Conservation (phyloP, 306 rosid genomes). For the Quercus ilex region DNA sequence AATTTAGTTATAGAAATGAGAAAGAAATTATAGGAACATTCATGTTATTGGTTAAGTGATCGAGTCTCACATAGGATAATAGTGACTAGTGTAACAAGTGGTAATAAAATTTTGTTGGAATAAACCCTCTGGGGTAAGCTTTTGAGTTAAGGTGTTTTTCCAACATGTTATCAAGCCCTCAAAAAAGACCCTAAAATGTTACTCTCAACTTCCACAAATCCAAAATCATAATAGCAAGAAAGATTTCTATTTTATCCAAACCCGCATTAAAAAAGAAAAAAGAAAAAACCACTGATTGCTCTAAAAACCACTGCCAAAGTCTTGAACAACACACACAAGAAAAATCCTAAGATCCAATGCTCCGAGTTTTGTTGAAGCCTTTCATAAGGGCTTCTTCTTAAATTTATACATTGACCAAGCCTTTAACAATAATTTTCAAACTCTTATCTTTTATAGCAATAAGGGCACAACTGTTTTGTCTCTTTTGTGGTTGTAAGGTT, state of each 20-base stretch:
- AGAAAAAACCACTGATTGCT: too few relatives aligned
- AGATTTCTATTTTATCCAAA: too few relatives aligned
- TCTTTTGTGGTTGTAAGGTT: not conserved
- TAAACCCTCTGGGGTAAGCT: not conserved
- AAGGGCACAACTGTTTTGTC: not conserved
- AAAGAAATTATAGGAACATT: not conserved
- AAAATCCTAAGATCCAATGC: too few relatives aligned
- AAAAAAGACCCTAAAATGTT: too few relatives aligned
- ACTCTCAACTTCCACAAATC: not conserved
- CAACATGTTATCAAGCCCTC: not conserved
- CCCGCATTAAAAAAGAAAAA: too few relatives aligned
- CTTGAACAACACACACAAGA: not conserved
- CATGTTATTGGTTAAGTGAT: not conserved
- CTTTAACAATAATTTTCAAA: not conserved
- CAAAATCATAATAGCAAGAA: not conserved
- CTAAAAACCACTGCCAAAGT: too few relatives aligned
- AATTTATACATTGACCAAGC: not conserved
- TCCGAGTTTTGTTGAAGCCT: not conserved
- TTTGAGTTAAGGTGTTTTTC: not conserved
- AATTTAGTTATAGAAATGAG: not conserved
- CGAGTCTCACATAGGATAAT: not conserved
- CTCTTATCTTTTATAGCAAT: not conserved
- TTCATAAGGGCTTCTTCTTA: not conserved
- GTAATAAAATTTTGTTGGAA: not conserved
- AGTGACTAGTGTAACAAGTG: not conserved